These are phyloP conservation scores for Dysphania ambrosioides DNA, from an alignment of 148 eudicot species.

Conservation along the genomic window DNA sequence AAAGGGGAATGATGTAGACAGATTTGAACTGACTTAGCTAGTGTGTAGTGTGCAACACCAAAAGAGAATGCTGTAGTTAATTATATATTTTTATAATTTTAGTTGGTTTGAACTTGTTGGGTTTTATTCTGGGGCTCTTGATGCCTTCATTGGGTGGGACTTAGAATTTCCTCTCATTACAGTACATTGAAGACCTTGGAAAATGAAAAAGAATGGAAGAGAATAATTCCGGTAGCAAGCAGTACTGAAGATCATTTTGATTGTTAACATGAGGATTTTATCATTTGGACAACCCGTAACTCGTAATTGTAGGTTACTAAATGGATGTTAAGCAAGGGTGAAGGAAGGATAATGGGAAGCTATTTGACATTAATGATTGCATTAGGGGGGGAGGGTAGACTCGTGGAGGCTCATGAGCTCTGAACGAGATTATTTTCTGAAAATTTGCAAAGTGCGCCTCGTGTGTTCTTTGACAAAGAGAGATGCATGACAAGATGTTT, in stretches of 20 bases:
- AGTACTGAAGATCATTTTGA: not conserved
- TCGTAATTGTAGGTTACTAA: slow-evolving; percentile 59
- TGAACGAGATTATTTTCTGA: slow-evolving; percentile 68
- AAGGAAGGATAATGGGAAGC: slow-evolving; percentile 94
- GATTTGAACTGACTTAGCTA: not conserved
- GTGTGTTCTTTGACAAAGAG: slow-evolving; percentile 74
- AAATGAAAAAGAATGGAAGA: slow-evolving; percentile 73
- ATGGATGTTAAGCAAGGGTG: slow-evolving; percentile 99
- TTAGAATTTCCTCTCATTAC: slow-evolving; percentile 84
- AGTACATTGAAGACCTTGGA: slow-evolving; percentile 74
- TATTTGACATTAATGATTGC: slow-evolving; percentile 72
- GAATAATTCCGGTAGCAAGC: slow-evolving; percentile 73
- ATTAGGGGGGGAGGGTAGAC: slow-evolving; percentile 76
- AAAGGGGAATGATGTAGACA: not conserved
- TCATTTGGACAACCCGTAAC: not conserved
- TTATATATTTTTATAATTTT: slow-evolving; percentile 6
- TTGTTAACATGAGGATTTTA: not conserved
- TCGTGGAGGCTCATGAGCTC: slow-evolving; percentile 89
- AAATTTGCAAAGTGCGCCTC: slow-evolving; percentile 83
- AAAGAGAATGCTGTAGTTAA: not conserved
- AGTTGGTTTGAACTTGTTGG: not conserved
- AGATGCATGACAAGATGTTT: slow-evolving; percentile 82
- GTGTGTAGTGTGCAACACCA: not conserved
- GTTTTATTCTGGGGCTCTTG: slow-evolving; percentile 62
- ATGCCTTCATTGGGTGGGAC: slow-evolving; percentile 95